These are phyloP conservation scores for Podosphaera xanthii DNA, from an alignment of 2,329 filamentous ascomycete genomes.

Conservation along the genomic window DNA sequence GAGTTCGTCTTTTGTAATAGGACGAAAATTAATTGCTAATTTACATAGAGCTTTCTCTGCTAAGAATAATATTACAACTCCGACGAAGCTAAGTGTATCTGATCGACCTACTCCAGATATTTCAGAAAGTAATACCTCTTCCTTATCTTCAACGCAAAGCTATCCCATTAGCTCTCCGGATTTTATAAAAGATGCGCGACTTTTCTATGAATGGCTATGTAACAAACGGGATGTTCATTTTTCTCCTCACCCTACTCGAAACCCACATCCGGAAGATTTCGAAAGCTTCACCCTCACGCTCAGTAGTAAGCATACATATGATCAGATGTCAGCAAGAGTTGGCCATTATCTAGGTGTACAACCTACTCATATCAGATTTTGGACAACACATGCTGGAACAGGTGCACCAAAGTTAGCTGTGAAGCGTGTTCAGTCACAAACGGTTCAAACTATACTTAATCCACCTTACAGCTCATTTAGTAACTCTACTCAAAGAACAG, in stretches of 20 bases:
- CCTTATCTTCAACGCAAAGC: neutral
- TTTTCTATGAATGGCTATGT: conserved; percentile 84
- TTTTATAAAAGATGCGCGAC: conserved; percentile 44
- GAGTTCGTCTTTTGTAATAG: neutral
- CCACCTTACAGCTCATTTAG: conserved; percentile 50
- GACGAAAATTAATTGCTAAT: neutral
- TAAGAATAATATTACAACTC: neutral
- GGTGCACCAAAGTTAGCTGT: conserved; percentile 59
- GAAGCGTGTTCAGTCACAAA: conserved; percentile 44
- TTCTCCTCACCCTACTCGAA: conserved; percentile 40
- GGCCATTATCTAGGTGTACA: conserved; percentile 55
- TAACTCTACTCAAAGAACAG: conserved; percentile 45
- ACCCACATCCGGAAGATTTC: conserved; percentile 24
- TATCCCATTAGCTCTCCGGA: conserved; percentile 1
- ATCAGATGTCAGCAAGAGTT: conserved; percentile 64
- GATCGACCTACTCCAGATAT: neutral
- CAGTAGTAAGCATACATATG: conserved; percentile 76
- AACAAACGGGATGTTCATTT: conserved; percentile 67
- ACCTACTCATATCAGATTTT: conserved; percentile 75
- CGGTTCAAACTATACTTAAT: conserved; percentile 56
- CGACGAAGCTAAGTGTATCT: neutral
- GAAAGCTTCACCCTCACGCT: conserved; percentile 53
- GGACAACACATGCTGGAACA: conserved; percentile 55
- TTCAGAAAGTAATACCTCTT: neutral
- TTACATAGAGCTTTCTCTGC: neutral